Evolutionary conservation across 2,329 filamentous ascomycete species (phyloP), one percentile per base, ranked within the genome.

Genomic region (Aureobasidium sp.): DNA sequence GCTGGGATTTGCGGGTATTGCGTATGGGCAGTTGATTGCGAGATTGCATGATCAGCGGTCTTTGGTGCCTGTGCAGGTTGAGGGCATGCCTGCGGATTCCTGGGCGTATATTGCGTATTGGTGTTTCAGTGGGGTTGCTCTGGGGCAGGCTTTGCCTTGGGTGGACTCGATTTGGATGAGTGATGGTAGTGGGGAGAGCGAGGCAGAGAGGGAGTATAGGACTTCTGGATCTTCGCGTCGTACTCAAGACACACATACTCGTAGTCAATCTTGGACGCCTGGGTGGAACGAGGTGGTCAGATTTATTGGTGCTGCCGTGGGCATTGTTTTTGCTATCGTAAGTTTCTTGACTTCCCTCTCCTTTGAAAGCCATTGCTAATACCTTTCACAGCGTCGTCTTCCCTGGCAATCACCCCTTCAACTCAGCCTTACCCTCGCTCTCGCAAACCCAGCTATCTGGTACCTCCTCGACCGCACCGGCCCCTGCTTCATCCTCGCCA

Each of bases 361-460:
- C n/a, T n/a, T n/a, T n/a, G n/a, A n/a, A n/a, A n/a, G n/a, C n/a
- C n/a, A n/a, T n/a, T n/a, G n/a, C n/a, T n/a, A n/a, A n/a, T n/a
- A n/a, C n/a, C 55, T 13, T 39, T 32, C 13, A 53, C 68, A 95
- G 90, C 87, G 94, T 66, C 90, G 89, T 74, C 83, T 97, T 10
- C 89, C 91, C 1, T 99, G 94, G 94, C 84, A 92, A 68, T 97
- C 92, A 10, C 94, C 91, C 1, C 84, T 96, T n/a, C 94, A 99
- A 75, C 86, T 95, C 25, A 95, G 92, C 1, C 75, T 95, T 29
- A 94, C 92, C 1, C 85, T 99, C 53, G 90, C 91, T 27, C 84
- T 97, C 63, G 90, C 89, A 25, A 97, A 97, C 72, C 93, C 94
- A 1, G 88, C 94, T 10, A 79, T 99, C 21, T 99, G 94, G 94